A percentile compares a stretch with the other conserved stretches of the same genome.
Evolutionary conservation across 78 protist genomes (phyloP).

Genomic region (Protostelium mycophagum): DNA sequence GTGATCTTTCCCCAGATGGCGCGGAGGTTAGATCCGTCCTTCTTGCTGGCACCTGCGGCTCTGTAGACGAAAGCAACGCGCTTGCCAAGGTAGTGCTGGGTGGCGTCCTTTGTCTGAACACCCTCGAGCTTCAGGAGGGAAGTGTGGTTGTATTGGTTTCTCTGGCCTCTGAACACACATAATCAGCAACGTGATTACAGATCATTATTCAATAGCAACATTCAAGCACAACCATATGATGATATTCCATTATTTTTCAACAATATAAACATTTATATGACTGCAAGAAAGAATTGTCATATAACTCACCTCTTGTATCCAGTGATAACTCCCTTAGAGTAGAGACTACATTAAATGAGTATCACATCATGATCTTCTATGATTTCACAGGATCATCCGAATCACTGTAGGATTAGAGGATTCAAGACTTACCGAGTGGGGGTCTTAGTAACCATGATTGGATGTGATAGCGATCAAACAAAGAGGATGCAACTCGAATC

Average conservation of each 20-base stretch:
- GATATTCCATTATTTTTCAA: neutral
- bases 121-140: slow-evolving; percentile 86
- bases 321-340: slow-evolving; percentile 61
- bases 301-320: slow-evolving; percentile 66
- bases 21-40: slow-evolving; percentile 41
- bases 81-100: slow-evolving; percentile 90
- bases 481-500: neutral
- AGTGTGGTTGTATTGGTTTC: slow-evolving; percentile 76
- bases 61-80: slow-evolving; percentile 79
- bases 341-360: slow-evolving; percentile 25
- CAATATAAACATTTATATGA: neutral
- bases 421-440: neutral
- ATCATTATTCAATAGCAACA: neutral
- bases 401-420: neutral
- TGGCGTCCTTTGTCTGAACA: slow-evolving; percentile 63
- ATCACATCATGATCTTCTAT: neutral
- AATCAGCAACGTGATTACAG: neutral
- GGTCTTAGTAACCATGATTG: neutral
- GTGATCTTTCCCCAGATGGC: slow-evolving; percentile 92
- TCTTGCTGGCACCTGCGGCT: slow-evolving; percentile 41
- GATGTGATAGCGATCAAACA: neutral
- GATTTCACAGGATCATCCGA: neutral
- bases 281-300: neutral
- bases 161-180: slow-evolving; percentile 40
- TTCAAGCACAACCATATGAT: neutral